phyloP scores from a whole-genome alignment of 108 stramenopile genomes.

The Cyclotella atomus region DNA sequence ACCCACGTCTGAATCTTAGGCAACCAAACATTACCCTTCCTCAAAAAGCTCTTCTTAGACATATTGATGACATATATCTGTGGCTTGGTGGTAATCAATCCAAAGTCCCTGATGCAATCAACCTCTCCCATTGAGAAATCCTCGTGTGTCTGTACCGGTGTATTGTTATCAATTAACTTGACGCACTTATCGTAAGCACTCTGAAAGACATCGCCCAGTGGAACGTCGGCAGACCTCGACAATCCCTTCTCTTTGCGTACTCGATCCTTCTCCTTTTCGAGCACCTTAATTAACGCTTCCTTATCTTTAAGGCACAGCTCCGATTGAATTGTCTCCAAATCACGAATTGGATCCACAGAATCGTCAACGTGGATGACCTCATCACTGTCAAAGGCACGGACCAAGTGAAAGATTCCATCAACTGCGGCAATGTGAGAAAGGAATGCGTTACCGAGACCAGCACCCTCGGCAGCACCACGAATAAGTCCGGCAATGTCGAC shows the following conservation, averaged over 20 bases:
- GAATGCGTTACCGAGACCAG: conserved; percentile 99
- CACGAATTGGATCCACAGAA: conserved; percentile 98
- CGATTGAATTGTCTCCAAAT: conserved; percentile 97
- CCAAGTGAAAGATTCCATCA: conserved; percentile 97
- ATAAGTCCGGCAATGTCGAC: conserved; percentile 99
- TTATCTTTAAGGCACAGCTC: conserved; percentile 97
- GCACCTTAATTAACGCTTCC: conserved; percentile 63
- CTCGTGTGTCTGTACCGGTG: conserved; percentile 80
- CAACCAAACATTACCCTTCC: conserved; percentile 96
- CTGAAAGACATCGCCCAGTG: conserved; percentile 72
- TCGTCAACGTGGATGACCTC: conserved; percentile 99
- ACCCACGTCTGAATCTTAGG: conserved; percentile 97
- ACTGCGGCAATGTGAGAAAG: conserved; percentile 97
- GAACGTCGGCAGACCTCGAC: conserved; percentile 64
- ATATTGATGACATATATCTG: conserved; percentile 98
- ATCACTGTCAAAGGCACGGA: conserved; percentile 96
- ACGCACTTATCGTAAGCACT: conserved; percentile 80
- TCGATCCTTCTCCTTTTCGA: conserved; percentile 77
- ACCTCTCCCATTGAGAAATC: conserved; percentile 87
- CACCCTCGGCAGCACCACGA: conserved; percentile 96
- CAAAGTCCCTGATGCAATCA: conserved; percentile 87
- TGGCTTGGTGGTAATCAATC: conserved; percentile 97
- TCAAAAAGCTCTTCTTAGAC: conserved; percentile 93
- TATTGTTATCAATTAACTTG: conserved; percentile 79
- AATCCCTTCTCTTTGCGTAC: conserved; percentile 89